Evolutionary conservation across 768 basidiomycete species (phyloP).

Genomic region (Psilocybe tampanensis): DNA sequence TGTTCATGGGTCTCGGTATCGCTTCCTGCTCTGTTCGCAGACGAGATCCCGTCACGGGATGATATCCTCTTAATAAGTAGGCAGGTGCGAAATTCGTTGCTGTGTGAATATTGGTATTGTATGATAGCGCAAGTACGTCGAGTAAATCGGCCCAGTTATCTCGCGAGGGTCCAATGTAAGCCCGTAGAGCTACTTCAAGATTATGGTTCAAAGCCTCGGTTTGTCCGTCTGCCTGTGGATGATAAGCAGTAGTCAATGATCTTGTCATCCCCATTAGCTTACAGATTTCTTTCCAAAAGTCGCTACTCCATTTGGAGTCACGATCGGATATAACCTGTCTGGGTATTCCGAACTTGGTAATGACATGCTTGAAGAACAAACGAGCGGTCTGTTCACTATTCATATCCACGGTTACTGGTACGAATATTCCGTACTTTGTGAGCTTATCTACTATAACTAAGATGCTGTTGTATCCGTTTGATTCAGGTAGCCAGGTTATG

Average conservation of each 20-base stretch:
- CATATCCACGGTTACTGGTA: slow-evolving; percentile 19
- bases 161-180: slow-evolving; percentile 26
- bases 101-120: slow-evolving; percentile 28
- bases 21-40: background rate
- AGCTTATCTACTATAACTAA: slow-evolving; percentile 27
- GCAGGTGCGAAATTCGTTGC: slow-evolving; percentile 28
- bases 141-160: slow-evolving; percentile 28
- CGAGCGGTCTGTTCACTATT: slow-evolving; percentile 24
- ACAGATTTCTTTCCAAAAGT: slow-evolving; percentile 29
- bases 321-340: slow-evolving; percentile 19
- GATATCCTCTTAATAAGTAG: slow-evolving; percentile 30
- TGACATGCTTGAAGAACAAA: slow-evolving; percentile 22
- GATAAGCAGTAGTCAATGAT: slow-evolving; percentile 32
- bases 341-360: slow-evolving; percentile 23
- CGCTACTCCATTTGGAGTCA: slow-evolving; percentile 21
- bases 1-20: background rate
- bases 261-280: slow-evolving; percentile 16
- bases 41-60: slow-evolving; percentile 13
- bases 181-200: slow-evolving; percentile 30
- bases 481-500: slow-evolving; percentile 24
- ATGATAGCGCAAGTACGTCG: slow-evolving; percentile 26
- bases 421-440: slow-evolving; percentile 21
- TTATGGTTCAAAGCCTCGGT: slow-evolving; percentile 30
- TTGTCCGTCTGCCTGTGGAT: slow-evolving; percentile 39
- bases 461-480: slow-evolving; percentile 18